phyloP scores from a whole-genome alignment of 2,329 filamentous ascomycete genomes.

The Colletotrichum orchidophilum region DNA sequence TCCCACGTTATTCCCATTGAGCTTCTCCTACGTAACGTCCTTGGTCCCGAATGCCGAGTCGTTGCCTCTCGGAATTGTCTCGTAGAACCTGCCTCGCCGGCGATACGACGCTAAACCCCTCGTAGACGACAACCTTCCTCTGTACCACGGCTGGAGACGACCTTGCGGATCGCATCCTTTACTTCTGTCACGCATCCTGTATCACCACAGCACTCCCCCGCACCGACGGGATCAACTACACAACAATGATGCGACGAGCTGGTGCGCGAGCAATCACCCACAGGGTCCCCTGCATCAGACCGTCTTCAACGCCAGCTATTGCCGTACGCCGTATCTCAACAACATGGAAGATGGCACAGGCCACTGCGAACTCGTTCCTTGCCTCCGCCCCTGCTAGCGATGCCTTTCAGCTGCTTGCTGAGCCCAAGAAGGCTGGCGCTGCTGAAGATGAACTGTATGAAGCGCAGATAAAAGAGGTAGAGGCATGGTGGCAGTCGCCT shows the following conservation, averaged over 20 bases:
- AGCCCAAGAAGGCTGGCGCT: conserved; percentile 77
- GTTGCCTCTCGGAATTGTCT: conserved; percentile 12
- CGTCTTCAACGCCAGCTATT: conserved; percentile 33
- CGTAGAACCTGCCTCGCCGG: neutral
- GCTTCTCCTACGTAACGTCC: conserved; percentile 8
- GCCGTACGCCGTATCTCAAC: conserved; percentile 44
- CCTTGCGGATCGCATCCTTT: neutral
- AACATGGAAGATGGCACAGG: conserved; percentile 43
- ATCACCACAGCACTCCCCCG: neutral
- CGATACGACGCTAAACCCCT: conserved; percentile 5
- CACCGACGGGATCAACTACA: neutral
- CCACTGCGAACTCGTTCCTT: conserved; percentile 29
- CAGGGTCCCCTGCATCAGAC: conserved; percentile 38
- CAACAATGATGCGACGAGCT: conserved; percentile 46
- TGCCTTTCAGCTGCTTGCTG: conserved; percentile 85
- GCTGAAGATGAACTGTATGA: conserved; percentile 89
- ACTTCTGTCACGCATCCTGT: neutral
- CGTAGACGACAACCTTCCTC: neutral
- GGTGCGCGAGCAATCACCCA: conserved; percentile 42
- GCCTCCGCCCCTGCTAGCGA: conserved; percentile 65
- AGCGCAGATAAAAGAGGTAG: conserved; percentile 83
- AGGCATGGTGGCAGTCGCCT: conserved; percentile 89
- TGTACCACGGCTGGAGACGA: neutral
- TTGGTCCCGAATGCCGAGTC: conserved; percentile 1
- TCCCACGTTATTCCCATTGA: conserved; percentile 11